Conservation (phyloP, 345 rosid genomes). For the Corchorus olitorius region DNA sequence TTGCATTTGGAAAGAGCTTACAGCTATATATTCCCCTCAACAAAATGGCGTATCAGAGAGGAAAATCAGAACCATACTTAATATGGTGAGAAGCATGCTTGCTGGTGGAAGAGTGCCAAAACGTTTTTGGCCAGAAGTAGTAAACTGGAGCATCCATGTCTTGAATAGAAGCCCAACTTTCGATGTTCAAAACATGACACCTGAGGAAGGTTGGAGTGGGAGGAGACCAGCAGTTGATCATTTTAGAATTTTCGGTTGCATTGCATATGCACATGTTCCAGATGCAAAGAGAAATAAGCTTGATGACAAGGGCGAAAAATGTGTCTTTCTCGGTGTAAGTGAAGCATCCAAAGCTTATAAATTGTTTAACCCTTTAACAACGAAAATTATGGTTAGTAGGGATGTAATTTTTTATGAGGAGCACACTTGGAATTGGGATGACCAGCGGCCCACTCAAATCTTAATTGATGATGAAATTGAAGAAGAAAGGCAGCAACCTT, state of each 20-base stretch:
- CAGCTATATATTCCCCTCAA: background rate
- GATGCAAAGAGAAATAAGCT: background rate
- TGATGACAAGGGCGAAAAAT: slow-evolving; percentile 7
- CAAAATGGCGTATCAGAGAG: background rate
- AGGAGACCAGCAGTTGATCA: background rate
- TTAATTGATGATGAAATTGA: background rate
- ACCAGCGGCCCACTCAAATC: background rate
- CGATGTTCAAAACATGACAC: background rate
- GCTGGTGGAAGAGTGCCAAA: background rate
- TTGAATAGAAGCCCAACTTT: background rate
- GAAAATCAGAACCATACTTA: background rate
- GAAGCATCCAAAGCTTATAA: background rate
- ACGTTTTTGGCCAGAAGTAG: background rate
- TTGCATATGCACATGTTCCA: background rate
- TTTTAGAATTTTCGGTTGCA: background rate
- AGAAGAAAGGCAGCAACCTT: background rate
- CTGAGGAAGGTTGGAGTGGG: background rate
- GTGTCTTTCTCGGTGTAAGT: background rate
- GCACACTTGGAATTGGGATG: background rate
- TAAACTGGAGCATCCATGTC: background rate
- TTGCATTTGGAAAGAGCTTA: background rate
- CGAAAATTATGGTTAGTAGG: background rate
- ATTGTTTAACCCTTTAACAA: background rate
- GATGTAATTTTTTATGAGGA: background rate
- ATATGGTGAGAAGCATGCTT: background rate